Evolutionary conservation across 345 rosid genomes (phyloP), one percentile per base, ranked within the genome.

Genomic region (Acer negundo): DNA sequence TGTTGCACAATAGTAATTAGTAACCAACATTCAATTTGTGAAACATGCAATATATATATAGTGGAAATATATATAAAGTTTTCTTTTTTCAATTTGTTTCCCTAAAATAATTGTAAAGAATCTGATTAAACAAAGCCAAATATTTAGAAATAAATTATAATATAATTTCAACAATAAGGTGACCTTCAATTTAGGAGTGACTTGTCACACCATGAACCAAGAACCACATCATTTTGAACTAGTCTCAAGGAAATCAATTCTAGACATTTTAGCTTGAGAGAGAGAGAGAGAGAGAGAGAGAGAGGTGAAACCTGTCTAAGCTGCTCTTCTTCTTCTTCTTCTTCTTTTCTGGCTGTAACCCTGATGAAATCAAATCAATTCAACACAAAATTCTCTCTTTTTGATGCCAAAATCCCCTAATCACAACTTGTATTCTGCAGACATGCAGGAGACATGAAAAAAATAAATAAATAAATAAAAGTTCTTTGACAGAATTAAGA

Each of bases 361-460:
- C 38, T 4, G 38, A 35, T 35, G 38, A 35, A 35, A 19, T 20
- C 26, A 24, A 7, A 12, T 17, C 0, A 19, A 69, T 10, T 72
- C 20, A 9, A 71, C 24, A 63, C 23, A 67, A 22, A 38, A 31
- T 2, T 23, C 59, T 31, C 23, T 49, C 44, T n/a, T 49, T 46
- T 46, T 7, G 16, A 49, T 0, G 28, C 63, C 40, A 59, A 63
- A 28, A 47, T 47, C 10, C 40, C 35, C 35, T 19, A n/a, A 42
- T 70, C 20, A 13, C 12, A 72, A 26, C 66, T 66, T 10, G 35
- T 56, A 31, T 15, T 75, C 86, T 76, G 88, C 72, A 72, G 24
- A 55, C 61, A 75, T 47, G 69, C 61, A 67, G n/a, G 40, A 67
- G 70, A 23, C 24, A 56, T 6, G n/a, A 66, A 55, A 78, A 78